These are phyloP conservation scores for Ceratobasidium sp. DNA, from an alignment of 1,284 basidiomycete genomes.

Conservation along the genomic window DNA sequence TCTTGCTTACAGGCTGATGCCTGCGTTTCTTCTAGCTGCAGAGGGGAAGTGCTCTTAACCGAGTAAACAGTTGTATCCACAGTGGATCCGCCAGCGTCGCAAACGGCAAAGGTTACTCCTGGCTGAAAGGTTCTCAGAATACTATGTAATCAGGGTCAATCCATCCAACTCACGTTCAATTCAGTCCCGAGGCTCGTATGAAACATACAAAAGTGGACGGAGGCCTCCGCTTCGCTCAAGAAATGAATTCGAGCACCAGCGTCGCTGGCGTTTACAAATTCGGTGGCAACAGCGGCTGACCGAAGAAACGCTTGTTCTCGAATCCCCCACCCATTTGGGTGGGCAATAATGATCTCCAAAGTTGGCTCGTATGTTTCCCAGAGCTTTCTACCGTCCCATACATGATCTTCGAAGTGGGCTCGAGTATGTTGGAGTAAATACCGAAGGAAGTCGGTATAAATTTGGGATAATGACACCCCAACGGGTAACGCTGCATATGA, in stretches of 20 bases:
- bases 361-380: conserved; percentile 11
- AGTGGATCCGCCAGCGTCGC: conserved; percentile 18
- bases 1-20: conserved; percentile 38
- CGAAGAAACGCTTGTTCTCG: conserved; percentile 31
- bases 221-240: conserved; percentile 11
- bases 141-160: not conserved
- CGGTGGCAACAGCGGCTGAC: not conserved
- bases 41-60: not conserved
- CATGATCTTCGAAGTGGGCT: conserved; percentile 28
- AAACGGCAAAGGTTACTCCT: not conserved
- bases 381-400: conserved; percentile 9
- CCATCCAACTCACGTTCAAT: not conserved
- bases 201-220: conserved; percentile 19
- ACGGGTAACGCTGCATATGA: conserved; percentile 7
- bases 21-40: conserved; percentile 32
- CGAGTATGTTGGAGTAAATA: conserved; percentile 39
- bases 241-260: not conserved
- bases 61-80: conserved; percentile 24
- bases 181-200: not conserved
- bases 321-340: conserved; percentile 43
- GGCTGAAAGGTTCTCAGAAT: not conserved
- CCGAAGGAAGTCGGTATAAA: conserved; percentile 35
- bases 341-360: conserved; percentile 31
- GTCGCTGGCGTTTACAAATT: not conserved
- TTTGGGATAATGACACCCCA: conserved; percentile 3